Base-by-base conservation (phyloP, 345 rosid species). In the Conringia planisiliqua region DNA sequence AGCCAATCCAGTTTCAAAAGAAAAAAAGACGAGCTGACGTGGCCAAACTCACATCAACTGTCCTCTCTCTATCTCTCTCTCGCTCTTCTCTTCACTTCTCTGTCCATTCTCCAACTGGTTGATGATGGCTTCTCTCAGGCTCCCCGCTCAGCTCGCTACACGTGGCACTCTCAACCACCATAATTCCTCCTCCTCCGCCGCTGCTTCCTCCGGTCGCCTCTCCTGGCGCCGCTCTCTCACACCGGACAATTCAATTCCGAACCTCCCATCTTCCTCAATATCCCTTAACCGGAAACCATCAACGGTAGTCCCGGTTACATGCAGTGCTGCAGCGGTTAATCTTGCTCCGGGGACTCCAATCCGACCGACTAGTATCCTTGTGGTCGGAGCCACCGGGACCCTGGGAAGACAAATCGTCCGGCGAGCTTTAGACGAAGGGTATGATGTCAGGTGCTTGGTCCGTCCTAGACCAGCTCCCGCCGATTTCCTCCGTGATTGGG, bases 401-500 rank as follows among this genome's bases (percentile, higher is more conserved):
- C 82, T 95, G 2, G 99, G 99, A 2, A 84, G 99, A 79, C 97
- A 95, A 75, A 83, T 91, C 9, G 99, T 91, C 56, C 78, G 99
- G 68, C 66, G 99, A 39, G 97, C 96, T 0, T 92, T 94, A 50
- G 99, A 90, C 54, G 97, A 91, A 84, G 97, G 97, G 0, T 90
- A 93, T 43, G 98, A 90, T 7, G 97, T 93, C 16, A 80, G 99
- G 61, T 94, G 97, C 63, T 96, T 94, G 27, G 97, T 95, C 13
- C 73, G 97, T 66, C 97, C 99, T 14, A 83, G 99, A 76, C 97
- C 97, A 2, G 88, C 97, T 46, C 96, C 97, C 0, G 97, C 97
- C 7, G 97, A 95, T 46, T 95, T 95, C 64, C 92, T 92, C 60
- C 92, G 97, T 22, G 99, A 92, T 75, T 95, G 97, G 99, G 97